Conservation (phyloP, 192 early-diverging fungal genomes). For the Rhizoclosmatium globosum region DNA sequence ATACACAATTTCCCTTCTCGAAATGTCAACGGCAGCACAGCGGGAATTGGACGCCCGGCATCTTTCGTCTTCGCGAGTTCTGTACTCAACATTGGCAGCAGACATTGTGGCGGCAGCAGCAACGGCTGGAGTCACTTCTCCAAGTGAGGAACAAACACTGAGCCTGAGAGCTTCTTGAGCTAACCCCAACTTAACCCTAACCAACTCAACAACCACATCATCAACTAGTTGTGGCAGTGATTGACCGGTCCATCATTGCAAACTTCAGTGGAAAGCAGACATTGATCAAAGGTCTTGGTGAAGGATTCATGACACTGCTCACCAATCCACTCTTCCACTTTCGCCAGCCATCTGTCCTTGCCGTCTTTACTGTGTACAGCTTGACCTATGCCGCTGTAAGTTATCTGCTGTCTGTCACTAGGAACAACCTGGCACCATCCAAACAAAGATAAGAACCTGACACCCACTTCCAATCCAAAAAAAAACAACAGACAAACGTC, state of each 20-base stretch:
- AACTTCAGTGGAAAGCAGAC: constrained; percentile 52
- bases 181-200: neutral
- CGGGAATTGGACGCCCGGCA: neutral
- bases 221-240: constrained; percentile 52
- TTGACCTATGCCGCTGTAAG: constrained; percentile 51
- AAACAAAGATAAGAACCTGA: neutral
- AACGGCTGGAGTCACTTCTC: constrained; percentile 29
- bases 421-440: no score
- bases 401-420: neutral
- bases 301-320: constrained; percentile 42
- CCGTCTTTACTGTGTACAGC: constrained; percentile 51
- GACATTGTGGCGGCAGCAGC: constrained; percentile 27
- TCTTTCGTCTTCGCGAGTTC: neutral
- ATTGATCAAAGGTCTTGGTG: constrained; percentile 37
- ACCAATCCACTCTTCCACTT: constrained; percentile 41
- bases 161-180: neutral
- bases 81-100: constrained; percentile 7
- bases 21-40: neutral
- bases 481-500: constrained; percentile 43
- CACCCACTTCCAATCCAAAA: neutral
- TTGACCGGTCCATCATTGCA: constrained; percentile 57
- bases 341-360: constrained; percentile 45
- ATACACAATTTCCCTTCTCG: no score
- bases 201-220: neutral
- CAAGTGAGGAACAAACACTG: constrained; percentile 13